Evolutionary conservation across 1,284 basidiomycete species (phyloP).

Genomic region (Stygiomarasmius scandens): DNA sequence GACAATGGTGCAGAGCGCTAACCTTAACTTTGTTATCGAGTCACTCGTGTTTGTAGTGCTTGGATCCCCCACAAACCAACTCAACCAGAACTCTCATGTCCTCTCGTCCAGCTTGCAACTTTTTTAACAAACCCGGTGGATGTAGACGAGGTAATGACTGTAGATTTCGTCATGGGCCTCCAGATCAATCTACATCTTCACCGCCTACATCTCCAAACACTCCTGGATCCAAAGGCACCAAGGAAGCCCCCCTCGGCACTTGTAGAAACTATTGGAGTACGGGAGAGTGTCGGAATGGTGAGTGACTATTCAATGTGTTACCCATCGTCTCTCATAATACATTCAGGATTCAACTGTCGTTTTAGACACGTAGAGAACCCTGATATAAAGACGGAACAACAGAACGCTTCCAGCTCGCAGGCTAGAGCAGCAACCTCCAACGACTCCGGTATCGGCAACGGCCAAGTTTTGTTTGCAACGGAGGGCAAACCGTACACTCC

Average conservation of each 20-base stretch:
- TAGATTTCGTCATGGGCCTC: slow-evolving; percentile 26
- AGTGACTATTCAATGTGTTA: slow-evolving; percentile 35
- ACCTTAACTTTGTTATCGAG: neutral
- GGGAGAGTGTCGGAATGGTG: neutral
- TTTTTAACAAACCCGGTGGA: slow-evolving; percentile 39
- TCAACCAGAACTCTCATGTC: neutral
- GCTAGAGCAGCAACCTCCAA: slow-evolving; percentile 9
- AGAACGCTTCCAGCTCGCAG: neutral
- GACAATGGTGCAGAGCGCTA: neutral
- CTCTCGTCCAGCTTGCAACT: slow-evolving; percentile 34
- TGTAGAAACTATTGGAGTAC: slow-evolving; percentile 15
- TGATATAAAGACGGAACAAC: slow-evolving; percentile 7
- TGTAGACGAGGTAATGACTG: slow-evolving; percentile 44
- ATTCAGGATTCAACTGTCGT: slow-evolving; percentile 54
- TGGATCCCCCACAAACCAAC: neutral
- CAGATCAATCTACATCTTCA: slow-evolving; percentile 13
- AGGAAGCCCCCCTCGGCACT: slow-evolving; percentile 3
- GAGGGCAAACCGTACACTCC: slow-evolving; percentile 40
- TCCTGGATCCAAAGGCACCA: neutral
- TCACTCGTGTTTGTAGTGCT: neutral
- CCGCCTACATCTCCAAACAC: slow-evolving; percentile 10
- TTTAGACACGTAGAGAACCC: slow-evolving; percentile 42
- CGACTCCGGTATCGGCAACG: slow-evolving; percentile 38
- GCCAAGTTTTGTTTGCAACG: slow-evolving; percentile 41
- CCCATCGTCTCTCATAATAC: slow-evolving; percentile 57